Conservation (phyloP, 306 rosid species). For the Gillenia trifoliata region DNA sequence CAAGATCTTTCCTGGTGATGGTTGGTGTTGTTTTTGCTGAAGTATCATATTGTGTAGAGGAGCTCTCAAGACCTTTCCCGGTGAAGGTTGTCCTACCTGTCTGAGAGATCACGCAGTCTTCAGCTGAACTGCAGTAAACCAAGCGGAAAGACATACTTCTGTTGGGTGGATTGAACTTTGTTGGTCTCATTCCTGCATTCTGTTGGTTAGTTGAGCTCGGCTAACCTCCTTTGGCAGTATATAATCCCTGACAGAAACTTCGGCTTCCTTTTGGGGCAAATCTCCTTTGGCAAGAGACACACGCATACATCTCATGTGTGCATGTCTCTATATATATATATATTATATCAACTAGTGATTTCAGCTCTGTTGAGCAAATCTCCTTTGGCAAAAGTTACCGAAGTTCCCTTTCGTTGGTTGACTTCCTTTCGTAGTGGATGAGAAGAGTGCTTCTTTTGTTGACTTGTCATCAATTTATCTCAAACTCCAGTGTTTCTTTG, state of each 20-base stretch:
- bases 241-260: conserved; percentile 19
- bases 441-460: conserved; percentile 17
- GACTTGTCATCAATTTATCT: conserved; percentile 23
- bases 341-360: conserved; percentile 20
- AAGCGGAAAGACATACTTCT: conserved; percentile 32
- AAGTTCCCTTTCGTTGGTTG: conserved; percentile 39
- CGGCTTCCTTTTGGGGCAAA: conserved; percentile 52
- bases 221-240: conserved; percentile 23
- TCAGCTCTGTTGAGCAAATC: conserved; percentile 63
- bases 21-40: conserved; percentile 4
- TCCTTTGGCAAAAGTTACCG: conserved; percentile 71
- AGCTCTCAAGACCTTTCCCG: conserved; percentile 7
- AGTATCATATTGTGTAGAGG: conserved; percentile 1
- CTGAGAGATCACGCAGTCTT: conserved; percentile 9
- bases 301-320: not conserved
- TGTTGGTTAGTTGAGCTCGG: conserved; percentile 25
- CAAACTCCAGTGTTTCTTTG: conserved; percentile 18
- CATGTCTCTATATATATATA: not conserved
- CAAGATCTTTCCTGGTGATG: conserved; percentile 3
- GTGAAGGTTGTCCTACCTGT: conserved; percentile 10
- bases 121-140: conserved; percentile 29
- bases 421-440: conserved; percentile 20
- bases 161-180: conserved; percentile 22
- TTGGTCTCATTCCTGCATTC: conserved; percentile 19
- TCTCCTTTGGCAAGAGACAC: conserved; percentile 79